These are phyloP conservation scores for Acorus gramineus DNA, from an alignment of 106 monocot genomes.

Conservation along the genomic window DNA sequence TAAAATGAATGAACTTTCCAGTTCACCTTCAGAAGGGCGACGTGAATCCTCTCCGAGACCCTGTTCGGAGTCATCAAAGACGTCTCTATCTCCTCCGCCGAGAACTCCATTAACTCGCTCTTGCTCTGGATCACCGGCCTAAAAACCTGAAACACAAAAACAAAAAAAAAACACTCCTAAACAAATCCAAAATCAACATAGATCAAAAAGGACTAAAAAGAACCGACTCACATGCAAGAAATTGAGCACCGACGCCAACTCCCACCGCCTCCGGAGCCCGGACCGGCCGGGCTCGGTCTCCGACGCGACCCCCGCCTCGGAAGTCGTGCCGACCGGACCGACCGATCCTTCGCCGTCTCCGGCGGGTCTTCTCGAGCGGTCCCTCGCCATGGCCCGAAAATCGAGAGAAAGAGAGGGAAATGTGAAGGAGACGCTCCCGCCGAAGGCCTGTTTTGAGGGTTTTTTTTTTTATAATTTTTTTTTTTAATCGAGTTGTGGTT, in stretches of 20 bases:
- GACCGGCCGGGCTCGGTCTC: conserved; percentile 13
- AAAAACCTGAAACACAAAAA: conserved; percentile 34
- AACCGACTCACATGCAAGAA: conserved; percentile 34
- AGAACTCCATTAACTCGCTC: conserved; percentile 11
- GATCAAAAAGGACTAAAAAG: not conserved
- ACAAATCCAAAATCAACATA: not conserved
- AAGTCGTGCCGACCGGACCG: not conserved
- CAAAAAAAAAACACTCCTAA: not conserved
- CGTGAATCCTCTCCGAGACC: conserved; percentile 33
- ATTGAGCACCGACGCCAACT: conserved; percentile 56
- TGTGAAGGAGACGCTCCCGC: too few species aligned
- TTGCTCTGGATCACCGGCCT: conserved; percentile 27
- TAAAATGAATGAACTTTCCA: not conserved
- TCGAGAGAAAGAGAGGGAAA: too few species aligned
- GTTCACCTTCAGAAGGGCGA: conserved; percentile 43
- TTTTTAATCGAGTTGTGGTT: too few species aligned
- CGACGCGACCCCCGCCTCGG: not conserved
- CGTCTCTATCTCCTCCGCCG: conserved; percentile 56
- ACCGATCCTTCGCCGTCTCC: not conserved
- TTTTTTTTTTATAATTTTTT: too few species aligned
- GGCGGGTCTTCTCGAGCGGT: not conserved
- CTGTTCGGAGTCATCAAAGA: conserved; percentile 31
- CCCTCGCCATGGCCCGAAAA: too few species aligned
- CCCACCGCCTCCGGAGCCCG: conserved; percentile 50
- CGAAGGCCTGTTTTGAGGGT: too few species aligned